Percentiles rank a stretch among this genome's conserved stretches.
phyloP scores from a whole-genome alignment of 306 rosid genomes.

The Cucurbita pepo region DNA sequence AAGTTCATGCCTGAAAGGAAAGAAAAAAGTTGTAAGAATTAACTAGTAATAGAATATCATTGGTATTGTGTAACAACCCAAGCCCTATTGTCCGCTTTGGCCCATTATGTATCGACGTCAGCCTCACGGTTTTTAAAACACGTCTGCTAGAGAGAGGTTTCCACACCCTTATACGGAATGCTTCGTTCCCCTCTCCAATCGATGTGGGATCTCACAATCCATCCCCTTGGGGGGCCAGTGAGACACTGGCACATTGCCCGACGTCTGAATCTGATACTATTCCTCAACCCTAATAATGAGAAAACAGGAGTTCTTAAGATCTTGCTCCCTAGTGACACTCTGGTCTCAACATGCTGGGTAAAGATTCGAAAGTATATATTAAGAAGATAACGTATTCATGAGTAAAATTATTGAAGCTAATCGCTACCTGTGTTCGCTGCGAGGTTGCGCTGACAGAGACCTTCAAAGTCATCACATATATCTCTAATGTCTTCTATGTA shows the following conservation, averaged over 20 bases:
- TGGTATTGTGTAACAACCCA: background rate
- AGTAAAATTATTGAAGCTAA: background rate
- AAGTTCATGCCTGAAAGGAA: conserved; percentile 73
- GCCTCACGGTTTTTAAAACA: too few species aligned
- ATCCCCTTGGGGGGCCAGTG: too few species aligned
- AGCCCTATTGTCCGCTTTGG: too few species aligned
- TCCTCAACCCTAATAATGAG: background rate
- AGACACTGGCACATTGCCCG: rapidly evolving
- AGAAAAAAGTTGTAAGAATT: conserved; percentile 1
- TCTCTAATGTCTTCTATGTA: conserved; percentile 88
- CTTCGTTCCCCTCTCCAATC: too few species aligned
- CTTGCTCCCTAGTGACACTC: background rate
- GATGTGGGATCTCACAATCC: too few species aligned
- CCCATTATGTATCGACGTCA: too few species aligned
- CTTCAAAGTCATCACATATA: conserved; percentile 78
- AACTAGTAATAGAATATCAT: background rate
- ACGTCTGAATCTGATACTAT: too few species aligned
- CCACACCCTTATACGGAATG: too few species aligned
- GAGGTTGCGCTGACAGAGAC: conserved; percentile 92
- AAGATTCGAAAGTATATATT: background rate
- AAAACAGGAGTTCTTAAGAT: background rate
- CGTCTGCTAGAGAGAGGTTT: too few species aligned
- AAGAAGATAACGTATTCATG: background rate
- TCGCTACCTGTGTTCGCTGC: conserved; percentile 63
- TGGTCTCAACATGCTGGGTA: background rate